Conservation (phyloP, 2,329 filamentous ascomycete species). For the Trichoderma harzianum region DNA sequence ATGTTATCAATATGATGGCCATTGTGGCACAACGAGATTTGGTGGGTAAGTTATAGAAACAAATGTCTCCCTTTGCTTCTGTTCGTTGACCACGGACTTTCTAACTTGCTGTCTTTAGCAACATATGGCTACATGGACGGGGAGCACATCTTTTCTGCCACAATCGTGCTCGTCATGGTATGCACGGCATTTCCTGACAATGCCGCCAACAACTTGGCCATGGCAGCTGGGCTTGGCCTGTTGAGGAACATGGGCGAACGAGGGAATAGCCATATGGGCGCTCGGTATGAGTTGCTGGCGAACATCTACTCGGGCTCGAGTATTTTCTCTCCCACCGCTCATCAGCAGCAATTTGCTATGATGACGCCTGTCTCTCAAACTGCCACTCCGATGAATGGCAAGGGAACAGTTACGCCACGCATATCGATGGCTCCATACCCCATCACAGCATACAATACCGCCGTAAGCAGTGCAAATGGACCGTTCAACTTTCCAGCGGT, state of each 20-base stretch:
- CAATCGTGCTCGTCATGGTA: slow-evolving; percentile 53
- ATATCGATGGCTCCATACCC: slow-evolving; percentile 16
- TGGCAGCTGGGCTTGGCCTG: slow-evolving; percentile 45
- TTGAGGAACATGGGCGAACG: slow-evolving; percentile 49
- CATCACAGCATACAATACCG: background rate
- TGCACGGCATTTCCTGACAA: slow-evolving; percentile 50
- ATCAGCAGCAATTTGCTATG: background rate
- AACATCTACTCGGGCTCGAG: slow-evolving; percentile 26
- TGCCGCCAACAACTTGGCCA: slow-evolving; percentile 39
- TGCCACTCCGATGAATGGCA: background rate
- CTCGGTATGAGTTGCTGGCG: slow-evolving; percentile 28
- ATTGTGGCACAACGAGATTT: slow-evolving; percentile 34
- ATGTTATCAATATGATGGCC: slow-evolving; percentile 32
- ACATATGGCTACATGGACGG: slow-evolving; percentile 58
- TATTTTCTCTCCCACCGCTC: slow-evolving; percentile 21
- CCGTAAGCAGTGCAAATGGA: background rate
- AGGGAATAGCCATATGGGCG: slow-evolving; percentile 47
- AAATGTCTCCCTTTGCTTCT: background rate
- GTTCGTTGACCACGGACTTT: background rate
- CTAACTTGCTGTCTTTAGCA: slow-evolving; percentile 27
- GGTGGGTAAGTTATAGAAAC: slow-evolving; percentile 37
- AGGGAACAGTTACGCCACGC: background rate
- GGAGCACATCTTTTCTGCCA: slow-evolving; percentile 53
- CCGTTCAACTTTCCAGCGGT: slow-evolving; percentile 29
- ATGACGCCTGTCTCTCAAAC: background rate